phyloP scores from a whole-genome alignment of 1,284 basidiomycete genomes.

The Tylopilus orsonianus region DNA sequence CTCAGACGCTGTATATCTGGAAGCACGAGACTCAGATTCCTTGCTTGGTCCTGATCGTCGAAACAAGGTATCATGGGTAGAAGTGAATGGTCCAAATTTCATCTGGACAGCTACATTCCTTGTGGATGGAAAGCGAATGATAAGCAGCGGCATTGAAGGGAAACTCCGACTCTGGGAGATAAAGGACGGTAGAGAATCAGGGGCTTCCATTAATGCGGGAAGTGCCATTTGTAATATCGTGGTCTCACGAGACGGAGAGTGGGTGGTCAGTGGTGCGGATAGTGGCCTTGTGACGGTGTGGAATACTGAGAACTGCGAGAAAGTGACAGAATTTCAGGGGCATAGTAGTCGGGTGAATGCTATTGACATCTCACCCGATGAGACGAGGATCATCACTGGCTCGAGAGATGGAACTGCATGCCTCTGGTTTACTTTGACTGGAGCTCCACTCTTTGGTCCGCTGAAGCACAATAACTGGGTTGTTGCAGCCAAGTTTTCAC shows the following conservation, averaged over 20 bases:
- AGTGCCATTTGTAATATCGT: too few relatives aligned
- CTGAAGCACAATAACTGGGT: background rate
- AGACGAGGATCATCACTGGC: background rate
- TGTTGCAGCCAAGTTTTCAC: background rate
- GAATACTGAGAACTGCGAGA: constrained; percentile 1
- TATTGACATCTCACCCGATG: background rate
- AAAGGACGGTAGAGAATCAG: too few relatives aligned
- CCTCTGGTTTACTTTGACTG: background rate
- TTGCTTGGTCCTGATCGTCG: too few relatives aligned
- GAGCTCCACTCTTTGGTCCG: background rate
- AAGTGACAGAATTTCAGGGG: background rate
- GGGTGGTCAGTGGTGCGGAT: constrained; percentile 11
- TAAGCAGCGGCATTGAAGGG: too few relatives aligned
- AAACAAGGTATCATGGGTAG: too few relatives aligned
- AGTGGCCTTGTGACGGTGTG: constrained; percentile 8
- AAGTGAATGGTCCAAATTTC: too few relatives aligned
- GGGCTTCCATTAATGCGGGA: too few relatives aligned
- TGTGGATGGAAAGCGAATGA: too few relatives aligned
- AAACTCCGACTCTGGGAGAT: too few relatives aligned
- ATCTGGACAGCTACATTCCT: too few relatives aligned
- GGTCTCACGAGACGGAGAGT: constrained; percentile 9
- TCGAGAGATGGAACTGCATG: background rate
- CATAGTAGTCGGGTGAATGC: background rate
- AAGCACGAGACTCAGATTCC: too few relatives aligned
- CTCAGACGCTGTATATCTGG: too few relatives aligned